Evolutionary conservation across 305 asterid species (phyloP), one percentile per base, ranked within the genome.

Genomic region (Solanum hybrid): DNA sequence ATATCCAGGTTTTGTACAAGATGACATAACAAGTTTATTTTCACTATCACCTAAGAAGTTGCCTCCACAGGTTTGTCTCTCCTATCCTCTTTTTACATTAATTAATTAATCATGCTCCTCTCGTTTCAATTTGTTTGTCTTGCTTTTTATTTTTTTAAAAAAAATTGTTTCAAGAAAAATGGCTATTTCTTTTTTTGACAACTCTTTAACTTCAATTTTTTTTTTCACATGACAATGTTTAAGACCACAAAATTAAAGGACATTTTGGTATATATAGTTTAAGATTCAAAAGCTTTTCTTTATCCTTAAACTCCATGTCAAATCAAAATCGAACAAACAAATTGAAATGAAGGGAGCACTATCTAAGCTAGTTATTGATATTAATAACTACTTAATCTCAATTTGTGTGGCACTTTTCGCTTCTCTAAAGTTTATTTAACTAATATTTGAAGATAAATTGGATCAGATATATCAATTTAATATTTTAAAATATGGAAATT

Each of bases 161-260:
- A 40, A 39, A 40, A 40, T 0, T 11, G 51, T 40, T 40, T 40
- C 51, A 40, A 40, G 51, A 40, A 40, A 42, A 11, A 42, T 12
- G 57, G 0, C 51, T 42, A 0, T 51, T 51, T 51, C 8, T 0
- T 51, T 14, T 51, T 51, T 51, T 6, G 3, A 51, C 1, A 16
- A 51, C 3, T 67, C 26, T n/a, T 9, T 67, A 64, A 57, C 0
- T 57, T 46, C 10, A 16, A 6, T 5, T 46, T 46, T 46, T 14
- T 37, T 37, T 37, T 13, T 0, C 10, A 18, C 8, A 6, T 51
- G 8, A 5, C 22, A 28, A 28, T 46, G 8, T 51, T 51, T 51
- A 46, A 46, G 8, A 46, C 3, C 20, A 14, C 8, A 46, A 51
- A 51, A 51, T 51, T 51, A 14, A 51, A 51, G 13, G 0, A 0